phyloP scores from a whole-genome alignment of 371 early-diverging fungal species.

The Syncephalastrum racemosum region DNA sequence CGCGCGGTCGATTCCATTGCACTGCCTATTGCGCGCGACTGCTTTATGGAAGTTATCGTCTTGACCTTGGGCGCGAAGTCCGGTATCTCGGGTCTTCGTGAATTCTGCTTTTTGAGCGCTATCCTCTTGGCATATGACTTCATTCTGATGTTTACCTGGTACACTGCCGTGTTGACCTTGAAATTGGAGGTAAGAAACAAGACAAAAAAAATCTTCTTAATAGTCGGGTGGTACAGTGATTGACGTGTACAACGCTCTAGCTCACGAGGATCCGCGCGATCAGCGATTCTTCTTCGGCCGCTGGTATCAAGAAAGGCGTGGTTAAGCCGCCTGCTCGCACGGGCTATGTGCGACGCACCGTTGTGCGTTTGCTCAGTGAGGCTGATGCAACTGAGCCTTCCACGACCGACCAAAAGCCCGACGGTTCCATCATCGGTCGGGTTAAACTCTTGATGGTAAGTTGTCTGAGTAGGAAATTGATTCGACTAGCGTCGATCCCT shows the following conservation, averaged over 20 bases:
- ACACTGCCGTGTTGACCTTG: conserved; percentile 77
- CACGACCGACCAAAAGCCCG: conserved; percentile 36
- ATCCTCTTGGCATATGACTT: conserved; percentile 79
- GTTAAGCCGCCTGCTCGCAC: conserved; percentile 27
- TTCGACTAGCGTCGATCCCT: background rate
- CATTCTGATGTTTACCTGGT: conserved; percentile 80
- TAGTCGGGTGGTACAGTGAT: too few relatives aligned
- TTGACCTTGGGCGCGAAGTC: conserved; percentile 74
- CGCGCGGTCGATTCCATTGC: conserved; percentile 66
- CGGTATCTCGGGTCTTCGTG: conserved; percentile 69
- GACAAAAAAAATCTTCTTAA: background rate
- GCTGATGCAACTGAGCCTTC: conserved; percentile 14
- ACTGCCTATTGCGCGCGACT: conserved; percentile 67
- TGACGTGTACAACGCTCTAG: conserved; percentile 10
- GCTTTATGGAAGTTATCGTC: conserved; percentile 76
- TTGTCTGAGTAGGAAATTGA: too few relatives aligned
- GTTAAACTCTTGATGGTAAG: conserved; percentile 45
- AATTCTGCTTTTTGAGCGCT: conserved; percentile 77
- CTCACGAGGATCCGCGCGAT: conserved; percentile 24
- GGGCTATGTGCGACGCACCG: conserved; percentile 33
- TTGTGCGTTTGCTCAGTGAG: conserved; percentile 50
- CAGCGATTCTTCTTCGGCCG: conserved; percentile 9
- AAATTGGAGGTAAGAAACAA: conserved; percentile 72
- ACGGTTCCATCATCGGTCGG: conserved; percentile 48
- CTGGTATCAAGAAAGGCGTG: conserved; percentile 26